Base-by-base conservation (phyloP, 2,329 filamentous ascomycete genomes). In the Calonectria hawksworthii region DNA sequence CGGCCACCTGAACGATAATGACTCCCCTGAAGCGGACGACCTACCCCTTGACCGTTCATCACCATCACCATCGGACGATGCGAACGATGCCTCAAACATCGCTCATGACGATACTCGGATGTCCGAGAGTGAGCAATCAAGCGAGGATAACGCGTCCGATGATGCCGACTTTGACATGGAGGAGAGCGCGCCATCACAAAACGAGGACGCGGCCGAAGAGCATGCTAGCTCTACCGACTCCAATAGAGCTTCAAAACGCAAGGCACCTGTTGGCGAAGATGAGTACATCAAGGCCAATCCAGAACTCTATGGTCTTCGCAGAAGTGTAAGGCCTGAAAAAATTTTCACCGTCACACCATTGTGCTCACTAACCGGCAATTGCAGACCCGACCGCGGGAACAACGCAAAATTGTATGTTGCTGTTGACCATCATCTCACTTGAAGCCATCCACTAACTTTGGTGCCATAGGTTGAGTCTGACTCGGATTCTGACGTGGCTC, bases 211-310 rank as follows among this genome's bases (percentile, higher is more conserved):
- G 66, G 85, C 87, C 66, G 89, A 90, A 75, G 90, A 90, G 78
- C 88, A 90, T 81, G 94, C 93, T 78, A 92, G 92, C 82, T 97
- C 95, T 61, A 90, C 92, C 81, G 93, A 93, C 80, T 94, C 93
- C 54, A 90, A 90, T 76, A 90, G 92, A 82, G 91, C 90, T 65
- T 86, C 89, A 75, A 98, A 98, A 89, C 94, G 96, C 86, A 94
- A 95, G 86, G 86, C 89, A 78, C 84, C 89, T 83, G 83, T 91
- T 47, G 92, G 93, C 67, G 94, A 97, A 80, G 94, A 97, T 74
- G 93, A 96, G 61, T 96, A 93, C 83, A 98, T 99, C 80, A 91
- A 93, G 81, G 94, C 95, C 82, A 98, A 99, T 82, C 97, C 97
- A 56, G 96, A 98, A 86, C 89, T 99, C 11, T 99, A 99, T 87